Evolutionary conservation across 164 flowering plant species (phyloP), one percentile per base, ranked within the genome.

Genomic region (Paratinospora sagittata): DNA sequence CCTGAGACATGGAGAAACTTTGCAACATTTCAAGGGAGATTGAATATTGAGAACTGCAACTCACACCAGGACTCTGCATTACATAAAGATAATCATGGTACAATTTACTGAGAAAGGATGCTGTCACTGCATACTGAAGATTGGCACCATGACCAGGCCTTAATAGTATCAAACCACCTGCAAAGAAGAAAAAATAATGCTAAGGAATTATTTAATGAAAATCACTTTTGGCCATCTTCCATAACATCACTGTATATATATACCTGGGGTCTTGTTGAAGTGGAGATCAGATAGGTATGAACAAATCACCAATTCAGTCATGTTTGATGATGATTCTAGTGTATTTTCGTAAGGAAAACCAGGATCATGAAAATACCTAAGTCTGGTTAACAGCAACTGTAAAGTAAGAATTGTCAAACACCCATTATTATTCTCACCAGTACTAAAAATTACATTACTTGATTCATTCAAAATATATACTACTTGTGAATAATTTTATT

Each of bases 81-180:
- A 78, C 71, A 11, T 74, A 49, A 37, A 88, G 88, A 77, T 87
- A 90, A 71, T 87, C 92, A 65, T 78, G 81, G 74, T 85, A 90
- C 58, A 87, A 52, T 76, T 85, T 86, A 41, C 81, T 75, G 2
- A 88, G 85, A 69, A 90, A 90, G 34, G 90, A 81, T 24, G 92
- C 83, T n/a, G 85, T 79, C 62, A 87, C 96, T 10, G 86, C 88
- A 81, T 71, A 84, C 72, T 85, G 85, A 16, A 87, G 86, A 34
- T 77, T 81, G 66, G 70, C 66, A 23, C 67, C 63, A 52, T 61
- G 23, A 39, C 72, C 75, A 24, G 87, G 87, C 61, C 65, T 87
- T 58, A 84, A 58, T 21, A 83, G 78, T 57, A 90, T 84, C 77
- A 88, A 72, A 37, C 88, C 90, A 57, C 90, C 84, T 85, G 63